Base-by-base conservation (phyloP, 192 early-diverging fungal species). In the Coemansia sp. region DNA sequence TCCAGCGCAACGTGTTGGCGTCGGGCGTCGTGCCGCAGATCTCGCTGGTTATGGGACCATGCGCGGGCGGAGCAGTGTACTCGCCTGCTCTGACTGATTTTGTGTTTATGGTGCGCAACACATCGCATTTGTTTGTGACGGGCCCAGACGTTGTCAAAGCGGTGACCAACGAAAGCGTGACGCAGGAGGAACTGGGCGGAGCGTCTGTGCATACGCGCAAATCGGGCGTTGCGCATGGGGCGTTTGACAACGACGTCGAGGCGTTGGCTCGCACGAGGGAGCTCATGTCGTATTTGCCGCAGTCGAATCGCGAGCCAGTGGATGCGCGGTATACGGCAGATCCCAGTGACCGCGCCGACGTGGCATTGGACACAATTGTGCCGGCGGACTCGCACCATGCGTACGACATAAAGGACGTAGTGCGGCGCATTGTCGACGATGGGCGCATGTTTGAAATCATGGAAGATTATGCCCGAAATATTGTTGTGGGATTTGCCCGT, bases 51-150 rank as follows among this genome's bases (percentile, higher is more conserved):
- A 98, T 98, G 96, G 96, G 96, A 2, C 96, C 96, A 4, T 98
- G 94, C 67, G 96, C 96, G 24, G 96, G 96, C 73, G 95, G 95
- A 50, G 94, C 94, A 6, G 96, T 98, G 22, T 98, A 98, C 81
- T 95, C 93, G 14, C 96, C 96, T 17, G 96, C 96, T 45, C 81
- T 98, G 81, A 98, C 94, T 0, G 96, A 98, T 65, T 96, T 96
- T 58, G 95, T 90, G 2, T 93, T 96, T 65, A 98, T 98, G 96
- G 94, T 98, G n/a, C 84, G 88, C 15, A 91, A 94, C 66, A 92
- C 94, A 3, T 96, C 94, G 37, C 92, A 96, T 71, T 84, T 98
- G 58, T 98, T 96, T 79, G 96, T 98, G 29, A 98, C 96, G 5
- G 96, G 96, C 15, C 96, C 96, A 4, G 94, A 95, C 24, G 96